Conservation (phyloP, 1,284 basidiomycete genomes). For the Sanghuangporus baumii region DNA sequence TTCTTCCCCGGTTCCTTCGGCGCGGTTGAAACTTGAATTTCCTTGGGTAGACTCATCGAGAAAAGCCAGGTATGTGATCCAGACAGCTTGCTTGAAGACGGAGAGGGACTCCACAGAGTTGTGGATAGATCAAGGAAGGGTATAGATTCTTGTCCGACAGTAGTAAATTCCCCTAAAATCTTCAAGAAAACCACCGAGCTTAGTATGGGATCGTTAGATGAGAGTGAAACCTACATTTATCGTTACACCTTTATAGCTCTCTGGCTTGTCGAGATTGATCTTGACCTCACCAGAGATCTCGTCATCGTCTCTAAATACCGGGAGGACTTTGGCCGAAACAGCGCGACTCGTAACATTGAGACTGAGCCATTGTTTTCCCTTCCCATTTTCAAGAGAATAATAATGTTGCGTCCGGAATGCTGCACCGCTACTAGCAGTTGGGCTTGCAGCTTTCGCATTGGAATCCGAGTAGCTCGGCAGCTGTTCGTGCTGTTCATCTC, state of each 20-base stretch:
- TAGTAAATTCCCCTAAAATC: constrained; percentile 28
- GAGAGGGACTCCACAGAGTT: constrained; percentile 24
- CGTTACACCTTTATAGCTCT: constrained; percentile 26
- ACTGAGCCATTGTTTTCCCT: constrained; percentile 31
- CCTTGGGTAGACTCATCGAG: constrained; percentile 28
- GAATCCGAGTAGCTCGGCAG: constrained; percentile 14
- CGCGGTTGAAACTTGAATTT: constrained; percentile 24
- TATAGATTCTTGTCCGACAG: constrained; percentile 33
- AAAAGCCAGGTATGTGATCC: constrained; percentile 30
- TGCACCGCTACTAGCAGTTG: background rate
- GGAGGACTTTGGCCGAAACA: constrained; percentile 24
- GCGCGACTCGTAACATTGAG: constrained; percentile 28
- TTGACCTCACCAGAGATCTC: constrained; percentile 27
- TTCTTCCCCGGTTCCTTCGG: constrained; percentile 22
- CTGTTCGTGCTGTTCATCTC: background rate
- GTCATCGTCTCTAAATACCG: constrained; percentile 28
- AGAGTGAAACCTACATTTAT: constrained; percentile 25
- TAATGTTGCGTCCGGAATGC: constrained; percentile 25
- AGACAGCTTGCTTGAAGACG: constrained; percentile 21
- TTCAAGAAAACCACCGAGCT: constrained; percentile 11
- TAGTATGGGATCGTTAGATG: background rate
- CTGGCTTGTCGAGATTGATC: constrained; percentile 27
- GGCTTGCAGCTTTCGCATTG: background rate
- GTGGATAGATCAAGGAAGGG: constrained; percentile 27
- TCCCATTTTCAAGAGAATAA: constrained; percentile 35